phyloP scores from a whole-genome alignment of 768 basidiomycete species.

The Russula vinacea region DNA sequence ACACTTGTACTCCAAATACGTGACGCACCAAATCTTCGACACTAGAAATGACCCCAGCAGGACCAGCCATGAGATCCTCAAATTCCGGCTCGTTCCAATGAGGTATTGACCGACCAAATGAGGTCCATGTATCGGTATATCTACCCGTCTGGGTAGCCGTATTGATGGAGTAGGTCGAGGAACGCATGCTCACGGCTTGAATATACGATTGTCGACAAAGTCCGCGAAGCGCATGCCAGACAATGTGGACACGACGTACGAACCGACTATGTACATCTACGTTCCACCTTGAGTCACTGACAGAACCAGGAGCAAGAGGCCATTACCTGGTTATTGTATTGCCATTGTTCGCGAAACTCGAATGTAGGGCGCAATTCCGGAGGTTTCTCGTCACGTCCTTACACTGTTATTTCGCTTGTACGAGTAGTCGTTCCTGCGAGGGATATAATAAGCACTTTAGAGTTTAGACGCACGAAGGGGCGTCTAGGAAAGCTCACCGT shows the following conservation, averaged over 20 bases:
- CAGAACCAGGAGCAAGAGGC: neutral
- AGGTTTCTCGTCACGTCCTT: slow-evolving; percentile 30
- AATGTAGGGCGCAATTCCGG: slow-evolving; percentile 37
- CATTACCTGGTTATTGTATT: slow-evolving; percentile 42
- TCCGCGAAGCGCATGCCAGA: slow-evolving; percentile 37
- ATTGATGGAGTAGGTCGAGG: slow-evolving; percentile 40
- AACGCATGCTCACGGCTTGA: slow-evolving; percentile 43
- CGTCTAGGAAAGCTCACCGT: slow-evolving; percentile 31
- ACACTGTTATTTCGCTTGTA: neutral
- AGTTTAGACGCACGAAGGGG: neutral
- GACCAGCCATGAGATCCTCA: slow-evolving; percentile 36
- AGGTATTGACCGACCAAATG: slow-evolving; percentile 38
- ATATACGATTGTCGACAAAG: slow-evolving; percentile 45
- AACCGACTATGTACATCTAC: slow-evolving; percentile 42
- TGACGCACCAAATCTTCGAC: slow-evolving; percentile 43
- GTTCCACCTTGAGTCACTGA: neutral
- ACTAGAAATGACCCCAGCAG: slow-evolving; percentile 47
- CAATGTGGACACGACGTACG: slow-evolving; percentile 39
- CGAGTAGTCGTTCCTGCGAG: slow-evolving; percentile 18
- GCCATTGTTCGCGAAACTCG: slow-evolving; percentile 41
- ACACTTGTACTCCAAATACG: neutral
- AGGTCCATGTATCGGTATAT: slow-evolving; percentile 38
- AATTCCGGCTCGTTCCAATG: slow-evolving; percentile 34
- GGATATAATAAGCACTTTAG: neutral
- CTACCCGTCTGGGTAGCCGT: slow-evolving; percentile 38